Conservation (phyloP, 176 grass and related monocot species). For the bread wheat (Triticum aestivum) region IWGSC_CS_RefSeq_v2.1 NC_057801.1:487873624-487874123, state of each 20-base stretch:
- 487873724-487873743: constrained; percentile 97
- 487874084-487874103: constrained; percentile 2
- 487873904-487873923: constrained; percentile 72
- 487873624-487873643: constrained; percentile 99
- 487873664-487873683: constrained; percentile 93
- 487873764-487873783: constrained; percentile 24
- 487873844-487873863: constrained; percentile 99
- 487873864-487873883: constrained; percentile 61
- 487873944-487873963: constrained; percentile 89
- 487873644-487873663: constrained; percentile 99
- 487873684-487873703: constrained; percentile 94
- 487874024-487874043: constrained; percentile 99
- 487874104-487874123: constrained; percentile 1
- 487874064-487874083: constrained; percentile 13
- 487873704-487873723: constrained; percentile 95
- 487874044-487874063: constrained; percentile 99
- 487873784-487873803: constrained; percentile 3
- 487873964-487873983: constrained; percentile 99
- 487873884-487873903: constrained; percentile 43
- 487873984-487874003: constrained; percentile 92
- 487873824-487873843: constrained; percentile 60
- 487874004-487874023: constrained; percentile 94
- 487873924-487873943: constrained; percentile 75
- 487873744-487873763: constrained; percentile 99
- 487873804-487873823: constrained; percentile 22